These are phyloP conservation scores for Saccharum hybrid DNA, from an alignment of 202 grass and related monocot genomes.

Conservation along the genomic window DNA sequence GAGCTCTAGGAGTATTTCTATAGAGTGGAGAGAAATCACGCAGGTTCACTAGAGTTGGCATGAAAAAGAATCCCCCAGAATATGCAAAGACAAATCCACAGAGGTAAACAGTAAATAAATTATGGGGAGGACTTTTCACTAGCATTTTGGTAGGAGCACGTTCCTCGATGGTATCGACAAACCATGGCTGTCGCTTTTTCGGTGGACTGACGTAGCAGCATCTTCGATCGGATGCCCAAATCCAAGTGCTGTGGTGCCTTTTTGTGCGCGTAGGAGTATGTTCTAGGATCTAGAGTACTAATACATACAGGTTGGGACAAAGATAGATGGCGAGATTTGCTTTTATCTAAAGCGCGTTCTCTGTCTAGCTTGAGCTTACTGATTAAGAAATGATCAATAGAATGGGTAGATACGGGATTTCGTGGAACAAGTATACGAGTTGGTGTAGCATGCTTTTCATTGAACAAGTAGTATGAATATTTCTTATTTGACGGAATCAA, in stretches of 20 bases:
- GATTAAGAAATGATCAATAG: slow-evolving; percentile 16
- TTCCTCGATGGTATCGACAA: slow-evolving; percentile 42
- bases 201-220: slow-evolving; percentile 45
- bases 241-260: slow-evolving; percentile 24
- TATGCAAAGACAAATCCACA: background rate
- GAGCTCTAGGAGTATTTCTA: background rate
- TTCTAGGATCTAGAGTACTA: slow-evolving; percentile 40
- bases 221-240: slow-evolving; percentile 44
- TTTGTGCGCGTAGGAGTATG: slow-evolving; percentile 38
- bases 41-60: background rate
- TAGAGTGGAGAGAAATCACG: background rate
- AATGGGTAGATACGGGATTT: slow-evolving; percentile 18
- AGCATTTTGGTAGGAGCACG: background rate
- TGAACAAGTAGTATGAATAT: slow-evolving; percentile 20
- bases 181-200: slow-evolving; percentile 34
- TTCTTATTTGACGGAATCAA: slow-evolving; percentile 49
- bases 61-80: slow-evolving; percentile 3
- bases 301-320: slow-evolving; percentile 38
- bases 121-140: slow-evolving; percentile 6
- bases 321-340: slow-evolving; percentile 11
- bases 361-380: background rate
- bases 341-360: slow-evolving; percentile 22
- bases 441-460: slow-evolving; percentile 40
- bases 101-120: slow-evolving; percentile 1
- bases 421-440: slow-evolving; percentile 35